These are phyloP conservation scores for Colletotrichum eleusines DNA, from an alignment of 2,329 filamentous ascomycete genomes.

Conservation along the genomic window DNA sequence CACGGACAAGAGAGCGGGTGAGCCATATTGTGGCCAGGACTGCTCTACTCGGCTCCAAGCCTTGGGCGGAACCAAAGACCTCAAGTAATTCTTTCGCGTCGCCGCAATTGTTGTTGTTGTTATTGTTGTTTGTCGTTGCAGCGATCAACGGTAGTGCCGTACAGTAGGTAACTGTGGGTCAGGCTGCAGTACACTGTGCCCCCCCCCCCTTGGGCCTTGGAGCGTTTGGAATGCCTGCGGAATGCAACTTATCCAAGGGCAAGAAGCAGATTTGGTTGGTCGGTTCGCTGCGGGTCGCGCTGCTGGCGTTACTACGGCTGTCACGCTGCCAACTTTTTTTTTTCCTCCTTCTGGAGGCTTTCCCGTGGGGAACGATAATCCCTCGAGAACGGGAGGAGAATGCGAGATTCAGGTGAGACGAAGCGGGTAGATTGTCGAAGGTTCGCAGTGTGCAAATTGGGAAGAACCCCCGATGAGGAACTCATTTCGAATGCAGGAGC, in stretches of 20 bases:
- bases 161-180: not conserved
- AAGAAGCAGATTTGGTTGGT: conserved; percentile 4
- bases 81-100: not conserved
- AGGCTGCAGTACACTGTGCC: conserved; percentile 1
- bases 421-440: conserved; percentile 40
- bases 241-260: conserved; percentile 22
- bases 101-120: not conserved
- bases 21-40: not conserved
- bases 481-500: conserved; percentile 20
- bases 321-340: conserved; percentile 8
- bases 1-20: not conserved
- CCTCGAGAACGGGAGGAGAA: conserved; percentile 24
- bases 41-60: too few species aligned
- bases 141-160: not conserved
- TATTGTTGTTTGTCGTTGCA: conserved; percentile 14
- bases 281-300: conserved; percentile 3
- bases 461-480: not conserved
- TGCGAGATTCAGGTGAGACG: conserved; percentile 42
- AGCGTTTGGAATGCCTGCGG: conserved; percentile 9
- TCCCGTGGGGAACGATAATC: conserved; percentile 35
- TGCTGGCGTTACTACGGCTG: not conserved
- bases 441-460: conserved; percentile 19
- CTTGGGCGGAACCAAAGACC: not conserved
- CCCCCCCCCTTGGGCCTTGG: not conserved
- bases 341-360: not conserved